Evolutionary conservation across 495 filamentous ascomycete species (phyloP), one percentile per base, ranked within the genome.

Genomic region (Penicillium simplicissimum): DNA sequence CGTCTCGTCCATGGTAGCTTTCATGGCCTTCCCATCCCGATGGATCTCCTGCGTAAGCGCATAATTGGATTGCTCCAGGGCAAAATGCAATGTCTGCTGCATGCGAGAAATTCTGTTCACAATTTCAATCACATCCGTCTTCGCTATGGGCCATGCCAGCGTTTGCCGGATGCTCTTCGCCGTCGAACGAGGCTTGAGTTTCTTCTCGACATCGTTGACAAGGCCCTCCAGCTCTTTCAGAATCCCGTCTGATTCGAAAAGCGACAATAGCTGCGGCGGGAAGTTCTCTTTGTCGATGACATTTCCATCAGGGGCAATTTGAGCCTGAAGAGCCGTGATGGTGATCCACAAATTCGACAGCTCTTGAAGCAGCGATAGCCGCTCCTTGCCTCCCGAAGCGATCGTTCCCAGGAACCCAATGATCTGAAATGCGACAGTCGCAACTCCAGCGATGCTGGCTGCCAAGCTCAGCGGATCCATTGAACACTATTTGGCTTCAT

Each of bases 281-380:
- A 57, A 57, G 13, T 57, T 14, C 8, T 42, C 54, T 21, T 57
- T 33, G 15, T 57, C 54, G 11, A 57, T 8, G n/a, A 57, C 37
- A 10, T 45, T 34, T 33, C 54, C 54, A 57, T 57, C 54, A 2
- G 54, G 54, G 28, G 54, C 54, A 13, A 57, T 23, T 45, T 45
- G 54, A 15, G 54, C 54, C 25, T 57, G 54, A 7, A 57, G 36
- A n/a, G 54, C 54, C 4, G 54, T 57, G 15, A 57, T 57, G 5
- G 54, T 57, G 37, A 57, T 57, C 54, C 54, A 57, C 54, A 57
- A 57, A 23, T 43, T 43, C 14, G 54, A 43, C 54, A 57, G 8
- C 23, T 57, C 54, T n/a, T 57, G 54, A 31, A 57, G 37, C 10
- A 57, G 37, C 4, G 37, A 31, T 4, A 43, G 54, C 19, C 54